A percentile compares a stretch with the other conserved stretches of the same genome.
Conservation (phyloP, 1,139 yeast genomes). For the Blastobotrys ciferrii region DNA sequence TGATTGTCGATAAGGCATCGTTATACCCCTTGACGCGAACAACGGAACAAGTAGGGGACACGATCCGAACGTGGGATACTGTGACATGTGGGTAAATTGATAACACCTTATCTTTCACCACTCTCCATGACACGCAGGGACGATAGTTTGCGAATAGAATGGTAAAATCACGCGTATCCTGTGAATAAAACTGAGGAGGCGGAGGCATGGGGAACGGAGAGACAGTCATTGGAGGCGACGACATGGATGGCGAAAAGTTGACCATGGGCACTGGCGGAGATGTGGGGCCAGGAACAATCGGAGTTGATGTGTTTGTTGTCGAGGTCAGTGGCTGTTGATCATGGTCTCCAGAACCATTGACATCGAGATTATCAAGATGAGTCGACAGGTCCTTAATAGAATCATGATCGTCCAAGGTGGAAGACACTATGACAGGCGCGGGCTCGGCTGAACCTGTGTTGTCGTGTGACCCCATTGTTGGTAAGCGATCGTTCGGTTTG, state of each 20-base stretch:
- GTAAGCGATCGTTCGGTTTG: neutral
- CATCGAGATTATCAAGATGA: neutral
- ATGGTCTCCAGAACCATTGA: neutral
- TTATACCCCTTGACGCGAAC: constrained; percentile 16
- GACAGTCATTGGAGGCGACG: constrained; percentile 5
- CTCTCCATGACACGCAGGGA: constrained; percentile 16
- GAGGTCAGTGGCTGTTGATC: neutral
- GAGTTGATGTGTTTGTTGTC: neutral
- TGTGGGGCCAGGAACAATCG: neutral
- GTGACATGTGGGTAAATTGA: constrained; percentile 8
- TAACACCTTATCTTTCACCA: constrained; percentile 13
- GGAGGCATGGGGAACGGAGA: constrained; percentile 5
- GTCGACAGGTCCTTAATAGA: constrained; percentile 1
- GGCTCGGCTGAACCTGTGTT: neutral
- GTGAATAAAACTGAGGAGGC: constrained; percentile 8
- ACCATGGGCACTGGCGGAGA: neutral
- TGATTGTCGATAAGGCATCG: constrained; percentile 11
- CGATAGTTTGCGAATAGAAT: constrained; percentile 13
- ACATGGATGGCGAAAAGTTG: constrained; percentile 3
- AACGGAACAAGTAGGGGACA: constrained; percentile 14
- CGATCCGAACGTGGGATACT: constrained; percentile 15
- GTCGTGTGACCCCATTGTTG: constrained; percentile 1
- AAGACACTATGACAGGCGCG: constrained; percentile 2
- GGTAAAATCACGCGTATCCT: constrained; percentile 12
- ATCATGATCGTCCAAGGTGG: constrained; percentile 4